Evolutionary conservation across 2,329 filamentous ascomycete genomes (phyloP), one percentile per base, ranked within the genome.

Genomic region (Onygenales sp.): DNA sequence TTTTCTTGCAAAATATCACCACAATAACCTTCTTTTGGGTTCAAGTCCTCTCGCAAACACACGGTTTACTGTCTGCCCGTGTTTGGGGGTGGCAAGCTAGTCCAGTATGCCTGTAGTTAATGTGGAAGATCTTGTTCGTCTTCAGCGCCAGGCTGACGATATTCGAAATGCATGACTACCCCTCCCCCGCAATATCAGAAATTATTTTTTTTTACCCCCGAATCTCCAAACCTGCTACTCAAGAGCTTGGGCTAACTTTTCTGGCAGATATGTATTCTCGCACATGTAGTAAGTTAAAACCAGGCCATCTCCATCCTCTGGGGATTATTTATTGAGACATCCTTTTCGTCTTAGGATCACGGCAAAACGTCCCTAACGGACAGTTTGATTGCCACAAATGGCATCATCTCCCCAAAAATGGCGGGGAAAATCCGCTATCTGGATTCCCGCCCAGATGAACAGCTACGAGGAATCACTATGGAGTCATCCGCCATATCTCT

Each of bases 391-490:
- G 92, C 93, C 70, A 97, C 93, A 59, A 98, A 98, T 80, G 93
- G 93, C 74, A 97, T 98, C 74, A 98, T 98, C 66, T 97, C 93
- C 33, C 88, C 92, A 53, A 97, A 97, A 69, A 79, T 97, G 65
- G 93, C 93, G 53, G 93, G 93, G 69, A 97, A 97, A 77, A 94
- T 98, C 71, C 86, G 93, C 60, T 98, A 97, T 66, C 83, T 98
- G 55, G 93, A 98, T 73, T 97, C 93, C 21, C 80, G 93, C 43
- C 92, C 92, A 1, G 93, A 98, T 71, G 93, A 98, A 70, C 93
- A 98, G 72, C 81, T 88, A 13, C 86, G 93, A 59, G 93, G 93
- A 53, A 98, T 98, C 66, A 98, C 93, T n/a, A 98, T 98, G 93
- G 93, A 98, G 70, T 97, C 93, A 0, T 97, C 92, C 5, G 93